Base-by-base conservation (phyloP, 768 basidiomycete species). In the Leucosporidium yakuticum region DNA sequence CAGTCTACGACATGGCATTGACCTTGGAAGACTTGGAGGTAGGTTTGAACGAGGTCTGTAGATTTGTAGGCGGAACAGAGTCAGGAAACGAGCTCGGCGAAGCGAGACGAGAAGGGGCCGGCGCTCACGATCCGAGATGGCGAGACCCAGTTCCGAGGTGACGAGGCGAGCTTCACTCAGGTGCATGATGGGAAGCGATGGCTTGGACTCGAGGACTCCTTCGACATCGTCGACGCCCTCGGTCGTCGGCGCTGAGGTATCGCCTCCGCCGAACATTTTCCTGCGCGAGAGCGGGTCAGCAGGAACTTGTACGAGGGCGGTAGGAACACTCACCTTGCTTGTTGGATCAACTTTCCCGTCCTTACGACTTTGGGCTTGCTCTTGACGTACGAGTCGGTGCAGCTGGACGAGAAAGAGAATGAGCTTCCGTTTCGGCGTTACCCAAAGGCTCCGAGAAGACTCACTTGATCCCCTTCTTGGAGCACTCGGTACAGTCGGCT, bases 381-480 rank as follows among this genome's bases (percentile, higher is more conserved):
- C 39, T 57, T 62, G 59, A 70, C 66, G 44, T 70, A 70, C 4
- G 60, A 56, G 50, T 64, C 65, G 17, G 69, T 67, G 54, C 69
- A 70, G 17, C 63, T 70, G 48, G 0, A 51, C 61, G 54, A 12
- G 27, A 4, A 21, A 9, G 51, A 15, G 4, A 2, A 17, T 53
- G 12, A 53, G 51, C 50, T 23, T 23, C n/a, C 51, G 51, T 23
- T 53, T 23, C 23, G 27, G 51, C 23, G 27, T 53, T n/a, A 53
- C n/a, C 3, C 8, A 12, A 21, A 53, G 21, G n/a, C 51, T 44
- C 39, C 14, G 14, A 44, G n/a, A 53, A 53, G 6, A 12, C 27
- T n/a, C 23, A 23, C 27, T 53, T 64, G 55, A 70, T 67, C 29
- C 56, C 49, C 66, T 70, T 70, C 49, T 61, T 64, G 19, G 31